These are phyloP conservation scores for Suhomyces bolitotheri DNA, from an alignment of 1,139 yeast species.

Conservation along the genomic window DNA sequence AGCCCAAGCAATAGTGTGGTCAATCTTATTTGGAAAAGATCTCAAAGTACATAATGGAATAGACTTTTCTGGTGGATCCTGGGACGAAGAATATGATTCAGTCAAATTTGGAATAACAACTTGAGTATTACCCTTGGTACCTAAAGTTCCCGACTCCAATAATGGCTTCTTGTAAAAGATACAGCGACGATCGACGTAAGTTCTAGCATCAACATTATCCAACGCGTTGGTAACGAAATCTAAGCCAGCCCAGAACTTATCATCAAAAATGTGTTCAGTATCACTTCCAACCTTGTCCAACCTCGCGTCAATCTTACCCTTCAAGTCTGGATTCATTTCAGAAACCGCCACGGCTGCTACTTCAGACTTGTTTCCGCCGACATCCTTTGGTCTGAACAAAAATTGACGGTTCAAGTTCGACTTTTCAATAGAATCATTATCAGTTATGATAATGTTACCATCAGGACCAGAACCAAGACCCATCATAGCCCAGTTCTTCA, in stretches of 20 bases:
- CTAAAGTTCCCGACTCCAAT: conserved; percentile 94
- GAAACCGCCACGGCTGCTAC: conserved; percentile 85
- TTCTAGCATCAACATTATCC: conserved; percentile 96
- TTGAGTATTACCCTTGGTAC: conserved; percentile 98
- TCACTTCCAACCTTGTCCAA: conserved; percentile 92
- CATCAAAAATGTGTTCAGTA: conserved; percentile 83
- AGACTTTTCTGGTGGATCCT: conserved; percentile 97
- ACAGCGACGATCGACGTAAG: conserved; percentile 96
- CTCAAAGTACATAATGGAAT: conserved; percentile 96
- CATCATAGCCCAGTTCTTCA: conserved; percentile 97
- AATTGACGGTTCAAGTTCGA: conserved; percentile 96
- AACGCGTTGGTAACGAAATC: conserved; percentile 94
- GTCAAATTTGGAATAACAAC: conserved; percentile 91
- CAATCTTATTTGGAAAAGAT: conserved; percentile 96
- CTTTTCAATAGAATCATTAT: conserved; percentile 92
- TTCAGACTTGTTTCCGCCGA: conserved; percentile 86
- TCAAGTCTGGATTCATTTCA: conserved; percentile 80
- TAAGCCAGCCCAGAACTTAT: conserved; percentile 78
- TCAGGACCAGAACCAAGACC: conserved; percentile 91
- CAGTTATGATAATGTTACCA: conserved; percentile 85
- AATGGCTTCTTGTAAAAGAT: conserved; percentile 89
- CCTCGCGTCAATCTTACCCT: conserved; percentile 72
- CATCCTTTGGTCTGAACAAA: conserved; percentile 90
- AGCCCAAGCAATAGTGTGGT: conserved; percentile 99
- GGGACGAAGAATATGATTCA: conserved; percentile 92